Percentiles rank a stretch among this genome's conserved stretches.
Evolutionary conservation across 768 basidiomycete species (phyloP).

Genomic region (Tephrocybe sp.): DNA sequence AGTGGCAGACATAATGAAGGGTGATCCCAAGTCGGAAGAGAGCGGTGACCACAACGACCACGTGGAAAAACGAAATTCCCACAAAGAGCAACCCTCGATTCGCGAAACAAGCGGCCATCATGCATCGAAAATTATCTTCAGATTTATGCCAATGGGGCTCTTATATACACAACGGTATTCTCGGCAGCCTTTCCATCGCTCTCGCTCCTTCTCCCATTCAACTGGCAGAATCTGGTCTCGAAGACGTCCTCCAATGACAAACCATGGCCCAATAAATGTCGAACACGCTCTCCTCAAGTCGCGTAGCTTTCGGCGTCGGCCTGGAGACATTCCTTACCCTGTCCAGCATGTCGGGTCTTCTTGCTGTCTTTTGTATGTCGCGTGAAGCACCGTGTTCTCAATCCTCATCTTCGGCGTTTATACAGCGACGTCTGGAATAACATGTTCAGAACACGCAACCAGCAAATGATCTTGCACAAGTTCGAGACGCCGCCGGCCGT

Average conservation of each 20-base stretch:
- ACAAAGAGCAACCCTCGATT: constrained; percentile 15
- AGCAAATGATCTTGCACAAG: constrained; percentile 51
- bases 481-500: constrained; percentile 48
- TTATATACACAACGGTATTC: constrained; percentile 7
- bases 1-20: constrained; percentile 33
- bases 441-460: constrained; percentile 52
- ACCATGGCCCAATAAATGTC: constrained; percentile 32
- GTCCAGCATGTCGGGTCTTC: constrained; percentile 45
- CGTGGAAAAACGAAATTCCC: constrained; percentile 15
- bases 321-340: constrained; percentile 56
- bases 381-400: neutral
- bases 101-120: constrained; percentile 24
- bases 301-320: constrained; percentile 38
- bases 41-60: constrained; percentile 15
- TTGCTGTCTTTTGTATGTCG: constrained; percentile 54
- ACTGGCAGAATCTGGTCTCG: neutral
- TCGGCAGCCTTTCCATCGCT: constrained; percentile 12
- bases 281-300: constrained; percentile 41
- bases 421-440: constrained; percentile 70
- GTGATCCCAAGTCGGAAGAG: constrained; percentile 10
- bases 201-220: constrained; percentile 12
- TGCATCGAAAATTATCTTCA: constrained; percentile 20
- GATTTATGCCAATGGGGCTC: constrained; percentile 10
- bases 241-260: constrained; percentile 18
- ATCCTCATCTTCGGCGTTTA: constrained; percentile 7